Evolutionary conservation across 352 stramenopile species (phyloP).

Genomic region (Sclerospora graminicola): DNA sequence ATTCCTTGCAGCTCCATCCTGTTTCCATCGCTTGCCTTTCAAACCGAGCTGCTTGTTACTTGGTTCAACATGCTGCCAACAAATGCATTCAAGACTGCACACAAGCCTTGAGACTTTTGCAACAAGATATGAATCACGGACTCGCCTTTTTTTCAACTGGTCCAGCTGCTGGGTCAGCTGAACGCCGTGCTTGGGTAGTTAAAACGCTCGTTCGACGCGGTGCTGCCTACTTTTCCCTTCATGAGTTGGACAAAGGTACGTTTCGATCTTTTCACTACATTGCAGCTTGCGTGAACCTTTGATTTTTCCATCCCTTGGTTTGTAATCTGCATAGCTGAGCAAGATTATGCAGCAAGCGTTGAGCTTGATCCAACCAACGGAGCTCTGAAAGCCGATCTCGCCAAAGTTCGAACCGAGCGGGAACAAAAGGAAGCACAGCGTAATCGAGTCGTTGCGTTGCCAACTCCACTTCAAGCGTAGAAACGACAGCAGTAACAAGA

Average conservation of each 20-base stretch:
- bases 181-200: too few relatives aligned
- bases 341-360: too few relatives aligned
- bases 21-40: conserved; percentile 51
- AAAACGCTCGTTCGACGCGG: too few relatives aligned
- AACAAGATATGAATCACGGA: conserved; percentile 17
- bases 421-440: conserved; percentile 1
- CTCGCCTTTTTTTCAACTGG: too few relatives aligned
- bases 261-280: too few relatives aligned
- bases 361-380: conserved; percentile 52
- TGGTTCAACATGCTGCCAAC: conserved; percentile 35
- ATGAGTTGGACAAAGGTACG: too few relatives aligned
- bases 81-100: conserved; percentile 57
- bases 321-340: too few relatives aligned
- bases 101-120: conserved; percentile 39
- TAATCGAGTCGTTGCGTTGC: background rate
- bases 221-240: too few relatives aligned
- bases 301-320: too few relatives aligned
- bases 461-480: conserved; percentile 9
- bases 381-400: conserved; percentile 35
- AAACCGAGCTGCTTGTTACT: conserved; percentile 30
- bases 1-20: conserved; percentile 29
- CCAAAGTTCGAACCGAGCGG: conserved; percentile 22
- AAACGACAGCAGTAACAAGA: background rate
- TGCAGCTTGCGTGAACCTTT: conserved; percentile 31
- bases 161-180: too few relatives aligned